Evolutionary conservation across 768 basidiomycete genomes (phyloP), one percentile per base, ranked within the genome.

Genomic region (Strobilomyces echinocephalus): DNA sequence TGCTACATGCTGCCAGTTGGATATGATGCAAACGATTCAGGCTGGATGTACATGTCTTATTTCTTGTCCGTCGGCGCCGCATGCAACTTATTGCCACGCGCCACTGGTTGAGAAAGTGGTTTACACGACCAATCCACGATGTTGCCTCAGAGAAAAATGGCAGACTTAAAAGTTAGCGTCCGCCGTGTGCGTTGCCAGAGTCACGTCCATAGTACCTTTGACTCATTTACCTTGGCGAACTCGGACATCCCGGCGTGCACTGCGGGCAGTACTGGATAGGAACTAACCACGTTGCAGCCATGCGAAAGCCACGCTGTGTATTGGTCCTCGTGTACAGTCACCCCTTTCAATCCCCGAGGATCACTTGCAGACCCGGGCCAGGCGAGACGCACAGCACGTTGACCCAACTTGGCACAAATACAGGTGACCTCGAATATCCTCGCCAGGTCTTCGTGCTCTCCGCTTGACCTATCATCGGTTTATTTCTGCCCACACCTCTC

Each of bases 331-430:
- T 61, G 59, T 52, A 4, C 30, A 30, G 30, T 21, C 10, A 56
- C 52, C 46, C 47, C 38, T 20, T 38, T 52, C 34, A 63, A 64
- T 64, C 36, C 58, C 62, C 62, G 62, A 61, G 49, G 56, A 58
- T 47, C 52, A 38, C 52, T 24, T 24, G 24, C 24, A 30, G 7
- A 30, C 30, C 45, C 54, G 48, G 55, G 50, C 49, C 39, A 52
- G 58, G 63, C 52, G 51, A 53, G 54, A 51, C 51, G 24, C 26
- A 18, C 54, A 43, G 36, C 54, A 46, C 43, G 7, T 16, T 30
- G 24, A 46, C 50, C 56, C 21, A 30, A 49, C n/a, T n/a, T n/a
- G n/a, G 49, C 62, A 55, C 56, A 63, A 65, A 62, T 53, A 62
- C 41, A 14, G 28, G 46, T 39, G 30, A 9, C 9, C 30, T 30